Base-by-base conservation (phyloP, 305 asterid genomes). In the Vinca major region DNA sequence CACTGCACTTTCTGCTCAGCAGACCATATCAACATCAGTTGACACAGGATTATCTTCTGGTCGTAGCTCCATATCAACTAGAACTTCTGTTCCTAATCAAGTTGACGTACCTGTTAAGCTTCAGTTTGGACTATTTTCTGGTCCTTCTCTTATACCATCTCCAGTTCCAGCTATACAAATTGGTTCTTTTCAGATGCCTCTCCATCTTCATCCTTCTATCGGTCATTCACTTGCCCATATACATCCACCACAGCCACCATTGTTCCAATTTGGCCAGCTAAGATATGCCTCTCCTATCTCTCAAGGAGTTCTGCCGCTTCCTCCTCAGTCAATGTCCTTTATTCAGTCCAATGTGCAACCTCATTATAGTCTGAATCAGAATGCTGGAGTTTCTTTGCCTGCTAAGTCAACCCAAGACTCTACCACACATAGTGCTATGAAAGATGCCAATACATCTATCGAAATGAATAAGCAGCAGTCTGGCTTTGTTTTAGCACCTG, bases 181-280 rank as follows among this genome's bases (percentile, higher is more conserved):
- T 74, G 98, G 99, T 80, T 94, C 99, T n/a, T 91, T 94, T 65
- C 98, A 91, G 85, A 94, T 94, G 97, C 99, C 99, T 74, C 89
- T 94, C 65, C 96, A 86, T 72, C 84, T 85, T 68, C 90, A 94
- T 78, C 86, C 86, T 72, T 78, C 92, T 67, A 74, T 86, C 66
- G 97, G 92, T 65, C 77, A 87, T 60, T 77, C 95, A 66, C 77
- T 83, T 66, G 48, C 96, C 68, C 92, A 82, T 74, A 69, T 86
- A 73, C 95, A 82, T 79, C 81, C 88, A 74, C 82, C 97, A 55
- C 99, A 85, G 77, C 85, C 94, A 66, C 84, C 94, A 9, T 73
- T 85, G 71, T 86, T 93, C 79, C 99, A 89, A 72, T 94, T 94
- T 67, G 96, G 99, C 71, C 95, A 90, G 86, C 77, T 89, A 56